These are phyloP conservation scores for Colletotrichum shisoi DNA, from an alignment of 2,329 filamentous ascomycete species.

Conservation along the genomic window DNA sequence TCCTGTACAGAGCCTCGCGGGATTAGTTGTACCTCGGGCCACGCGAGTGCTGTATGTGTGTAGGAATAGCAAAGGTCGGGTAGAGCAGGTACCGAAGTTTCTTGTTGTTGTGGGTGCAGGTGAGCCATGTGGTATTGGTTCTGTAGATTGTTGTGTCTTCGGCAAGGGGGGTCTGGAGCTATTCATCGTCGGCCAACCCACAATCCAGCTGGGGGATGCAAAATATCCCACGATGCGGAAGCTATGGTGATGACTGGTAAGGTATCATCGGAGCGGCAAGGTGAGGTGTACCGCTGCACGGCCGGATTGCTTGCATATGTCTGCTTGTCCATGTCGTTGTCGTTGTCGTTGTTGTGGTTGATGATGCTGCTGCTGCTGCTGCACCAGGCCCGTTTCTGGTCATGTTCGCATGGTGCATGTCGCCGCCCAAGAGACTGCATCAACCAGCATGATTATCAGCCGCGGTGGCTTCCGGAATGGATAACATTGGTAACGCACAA, in stretches of 20 bases:
- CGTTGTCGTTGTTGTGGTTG: too few relatives aligned
- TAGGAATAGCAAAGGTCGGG: background rate
- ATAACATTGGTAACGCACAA: slow-evolving; percentile 24
- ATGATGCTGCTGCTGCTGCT: background rate
- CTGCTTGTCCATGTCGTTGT: slow-evolving; percentile 12
- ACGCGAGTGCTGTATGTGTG: background rate
- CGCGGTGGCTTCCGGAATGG: slow-evolving; percentile 1
- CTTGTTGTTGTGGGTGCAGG: slow-evolving; percentile 5
- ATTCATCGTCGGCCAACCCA: background rate
- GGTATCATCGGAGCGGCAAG: slow-evolving; percentile 27
- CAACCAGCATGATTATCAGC: slow-evolving; percentile 17
- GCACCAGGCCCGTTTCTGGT: slow-evolving; percentile 32
- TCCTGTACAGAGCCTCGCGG: slow-evolving; percentile 12
- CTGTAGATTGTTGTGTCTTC: slow-evolving; percentile 1
- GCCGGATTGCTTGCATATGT: slow-evolving; percentile 30
- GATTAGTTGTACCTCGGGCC: slow-evolving; percentile 21
- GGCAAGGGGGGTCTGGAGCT: slow-evolving; percentile 5
- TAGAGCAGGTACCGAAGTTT: slow-evolving; percentile 22
- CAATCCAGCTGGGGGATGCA: background rate
- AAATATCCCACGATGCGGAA: background rate
- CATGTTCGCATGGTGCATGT: slow-evolving; percentile 27
- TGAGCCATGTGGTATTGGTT: background rate
- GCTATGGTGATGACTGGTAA: background rate
- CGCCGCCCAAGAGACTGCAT: background rate
- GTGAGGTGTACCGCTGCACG: slow-evolving; percentile 23